A percentile compares a stretch with the other conserved stretches of the same genome.
Conservation (phyloP, 2,329 filamentous ascomycete species). For the Cercospora berteroae region DNA sequence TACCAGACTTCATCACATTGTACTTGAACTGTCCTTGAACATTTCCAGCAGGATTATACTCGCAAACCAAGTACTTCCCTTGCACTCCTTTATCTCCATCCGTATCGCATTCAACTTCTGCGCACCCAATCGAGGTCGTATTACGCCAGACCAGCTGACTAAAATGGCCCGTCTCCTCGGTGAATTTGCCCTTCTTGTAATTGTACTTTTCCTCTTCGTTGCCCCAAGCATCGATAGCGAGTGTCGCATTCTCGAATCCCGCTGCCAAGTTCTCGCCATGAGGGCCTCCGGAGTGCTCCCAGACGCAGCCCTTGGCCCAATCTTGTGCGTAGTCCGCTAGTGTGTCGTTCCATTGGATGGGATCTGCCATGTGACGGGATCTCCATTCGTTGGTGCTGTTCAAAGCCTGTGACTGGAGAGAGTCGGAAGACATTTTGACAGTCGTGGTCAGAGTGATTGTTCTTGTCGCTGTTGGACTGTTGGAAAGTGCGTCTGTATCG, state of each 20-base stretch:
- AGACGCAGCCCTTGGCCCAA: constrained; percentile 33
- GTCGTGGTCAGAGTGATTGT: neutral
- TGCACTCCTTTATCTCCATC: constrained; percentile 22
- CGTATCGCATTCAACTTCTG: constrained; percentile 28
- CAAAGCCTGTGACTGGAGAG: constrained; percentile 27
- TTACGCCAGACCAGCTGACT: constrained; percentile 39
- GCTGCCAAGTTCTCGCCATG: constrained; percentile 38
- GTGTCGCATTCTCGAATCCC: constrained; percentile 25
- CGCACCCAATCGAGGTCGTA: constrained; percentile 35
- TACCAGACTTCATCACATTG: constrained; percentile 37
- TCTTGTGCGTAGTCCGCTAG: constrained; percentile 33
- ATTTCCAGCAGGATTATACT: constrained; percentile 42
- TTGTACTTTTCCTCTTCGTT: constrained; percentile 34
- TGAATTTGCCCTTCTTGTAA: constrained; percentile 31
- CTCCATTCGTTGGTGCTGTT: constrained; percentile 38
- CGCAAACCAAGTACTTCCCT: constrained; percentile 39
- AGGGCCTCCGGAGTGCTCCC: constrained; percentile 35
- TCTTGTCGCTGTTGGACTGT: neutral
- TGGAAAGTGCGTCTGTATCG: neutral
- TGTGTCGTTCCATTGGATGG: constrained; percentile 31
- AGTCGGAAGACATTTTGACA: constrained; percentile 8
- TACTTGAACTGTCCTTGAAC: constrained; percentile 36
- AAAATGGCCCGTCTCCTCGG: constrained; percentile 33
- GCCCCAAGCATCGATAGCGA: constrained; percentile 36
- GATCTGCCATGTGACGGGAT: constrained; percentile 24